Percentiles rank a stretch among this genome's conserved stretches.
Evolutionary conservation across 495 filamentous ascomycete genomes (phyloP).

Genomic region (Xylaria intraflava): DNA sequence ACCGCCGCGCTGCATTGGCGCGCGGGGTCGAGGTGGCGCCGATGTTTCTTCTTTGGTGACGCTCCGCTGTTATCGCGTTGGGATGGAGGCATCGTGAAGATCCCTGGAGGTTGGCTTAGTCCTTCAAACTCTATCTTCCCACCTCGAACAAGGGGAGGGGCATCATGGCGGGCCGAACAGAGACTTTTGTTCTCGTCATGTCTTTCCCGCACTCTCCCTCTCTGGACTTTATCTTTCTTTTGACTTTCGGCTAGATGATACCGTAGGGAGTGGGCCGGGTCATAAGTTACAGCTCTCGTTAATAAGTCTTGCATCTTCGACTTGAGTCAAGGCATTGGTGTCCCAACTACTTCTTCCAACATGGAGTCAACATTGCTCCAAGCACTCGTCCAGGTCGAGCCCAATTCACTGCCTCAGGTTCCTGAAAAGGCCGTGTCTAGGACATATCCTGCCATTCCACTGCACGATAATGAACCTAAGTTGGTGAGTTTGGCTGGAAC

Average conservation of each 20-base stretch:
- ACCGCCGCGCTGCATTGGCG: neutral
- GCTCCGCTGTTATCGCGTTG: neutral
- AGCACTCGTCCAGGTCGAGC: conserved; percentile 26
- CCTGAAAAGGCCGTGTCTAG: conserved; percentile 32
- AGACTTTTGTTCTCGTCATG: no score
- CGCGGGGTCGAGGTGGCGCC: no score
- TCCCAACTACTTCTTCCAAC: neutral
- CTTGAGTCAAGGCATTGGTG: neutral
- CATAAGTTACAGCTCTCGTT: neutral
- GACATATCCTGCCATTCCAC: conserved; percentile 35
- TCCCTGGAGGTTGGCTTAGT: neutral
- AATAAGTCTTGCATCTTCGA: neutral
- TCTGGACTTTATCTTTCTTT: no score
- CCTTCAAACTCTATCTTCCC: no score
- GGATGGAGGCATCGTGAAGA: conserved; percentile 4
- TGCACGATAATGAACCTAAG: conserved; percentile 27
- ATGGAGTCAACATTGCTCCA: conserved; percentile 24
- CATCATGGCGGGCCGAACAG: no score
- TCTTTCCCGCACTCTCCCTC: neutral
- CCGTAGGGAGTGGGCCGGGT: neutral
- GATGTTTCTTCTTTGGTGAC: no score
- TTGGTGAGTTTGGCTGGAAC: conserved; percentile 27
- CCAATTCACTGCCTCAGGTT: conserved; percentile 16
- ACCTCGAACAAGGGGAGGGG: no score
- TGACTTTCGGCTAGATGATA: no score